A percentile compares a stretch with the other conserved stretches of the same genome.
These are phyloP conservation scores for Alnus rubra DNA, from an alignment of 306 rosid species.

Conservation along the genomic window DNA sequence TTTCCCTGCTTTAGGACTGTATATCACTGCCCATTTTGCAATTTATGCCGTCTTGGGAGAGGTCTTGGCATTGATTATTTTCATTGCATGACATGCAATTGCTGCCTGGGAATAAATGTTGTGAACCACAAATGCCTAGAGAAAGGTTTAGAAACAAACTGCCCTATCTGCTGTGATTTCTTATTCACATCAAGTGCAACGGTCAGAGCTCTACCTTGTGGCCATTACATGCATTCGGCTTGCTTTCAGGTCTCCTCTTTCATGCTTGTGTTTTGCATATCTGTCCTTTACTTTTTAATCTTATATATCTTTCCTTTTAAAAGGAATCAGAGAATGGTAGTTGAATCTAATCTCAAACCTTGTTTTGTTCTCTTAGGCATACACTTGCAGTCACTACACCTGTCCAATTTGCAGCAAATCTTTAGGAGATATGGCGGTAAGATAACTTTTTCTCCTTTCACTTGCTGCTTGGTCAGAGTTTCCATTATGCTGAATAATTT, in stretches of 20 bases:
- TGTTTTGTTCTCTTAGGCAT: conserved; percentile 64
- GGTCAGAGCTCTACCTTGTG: conserved; percentile 93
- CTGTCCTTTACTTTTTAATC: background rate
- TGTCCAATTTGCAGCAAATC: conserved; percentile 99
- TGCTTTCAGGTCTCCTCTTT: conserved; percentile 83
- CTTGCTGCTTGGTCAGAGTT: conserved; percentile 14
- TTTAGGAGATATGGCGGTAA: conserved; percentile 98
- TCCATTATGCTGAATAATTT: background rate
- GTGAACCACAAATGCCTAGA: conserved; percentile 90
- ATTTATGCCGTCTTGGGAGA: conserved; percentile 92
- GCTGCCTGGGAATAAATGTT: conserved; percentile 89
- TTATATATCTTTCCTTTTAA: conserved; percentile 2
- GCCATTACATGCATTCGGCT: conserved; percentile 99
- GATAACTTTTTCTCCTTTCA: conserved; percentile 29
- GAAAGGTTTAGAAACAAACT: conserved; percentile 91
- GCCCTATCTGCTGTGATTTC: conserved; percentile 97
- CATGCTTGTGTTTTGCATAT: background rate
- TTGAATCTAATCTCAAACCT: conserved; percentile 33
- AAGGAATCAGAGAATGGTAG: conserved; percentile 13
- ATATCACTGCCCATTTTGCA: conserved; percentile 99
- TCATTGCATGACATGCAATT: conserved; percentile 98
- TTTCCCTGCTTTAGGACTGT: conserved; percentile 34
- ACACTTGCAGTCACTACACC: conserved; percentile 93
- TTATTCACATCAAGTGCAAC: conserved; percentile 95
- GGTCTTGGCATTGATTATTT: conserved; percentile 95